Evolutionary conservation across 2,329 filamentous ascomycete species (phyloP).

Genomic region (Diaporthe capsici): DNA sequence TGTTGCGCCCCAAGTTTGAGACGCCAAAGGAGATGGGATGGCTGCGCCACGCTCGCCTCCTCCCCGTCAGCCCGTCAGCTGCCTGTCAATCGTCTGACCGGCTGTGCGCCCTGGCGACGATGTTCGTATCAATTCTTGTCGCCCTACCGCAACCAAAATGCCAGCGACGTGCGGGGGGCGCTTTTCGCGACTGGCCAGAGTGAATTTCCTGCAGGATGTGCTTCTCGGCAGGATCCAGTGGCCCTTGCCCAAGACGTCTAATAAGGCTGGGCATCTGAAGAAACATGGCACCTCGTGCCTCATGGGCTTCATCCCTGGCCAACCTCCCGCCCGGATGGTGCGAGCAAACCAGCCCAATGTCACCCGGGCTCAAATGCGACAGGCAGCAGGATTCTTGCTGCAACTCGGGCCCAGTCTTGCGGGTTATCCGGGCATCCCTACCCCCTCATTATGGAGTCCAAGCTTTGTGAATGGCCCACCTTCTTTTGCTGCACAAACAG

Average conservation of each 20-base stretch:
- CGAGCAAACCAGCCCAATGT: neutral
- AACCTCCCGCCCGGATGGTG: neutral
- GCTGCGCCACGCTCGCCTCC: constrained; percentile 27
- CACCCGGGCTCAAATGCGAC: constrained; percentile 5
- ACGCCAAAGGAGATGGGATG: constrained; percentile 28
- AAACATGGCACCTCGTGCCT: constrained; percentile 26
- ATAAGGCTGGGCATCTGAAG: constrained; percentile 27
- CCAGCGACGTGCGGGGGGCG: neutral
- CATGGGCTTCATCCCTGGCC: neutral
- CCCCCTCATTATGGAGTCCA: constrained; percentile 16
- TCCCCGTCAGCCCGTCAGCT: constrained; percentile 14
- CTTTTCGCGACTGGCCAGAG: constrained; percentile 29
- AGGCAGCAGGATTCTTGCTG: constrained; percentile 24
- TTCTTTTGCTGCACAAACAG: constrained; percentile 1
- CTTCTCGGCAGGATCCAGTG: constrained; percentile 9
- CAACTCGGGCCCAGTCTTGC: neutral
- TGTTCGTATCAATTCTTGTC: constrained; percentile 27
- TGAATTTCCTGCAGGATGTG: constrained; percentile 2
- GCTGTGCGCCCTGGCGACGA: constrained; percentile 23
- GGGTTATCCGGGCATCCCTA: constrained; percentile 14
- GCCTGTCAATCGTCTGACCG: constrained; percentile 28
- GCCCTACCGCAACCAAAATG: constrained; percentile 19
- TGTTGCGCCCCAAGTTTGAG: constrained; percentile 20
- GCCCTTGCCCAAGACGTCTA: constrained; percentile 23
- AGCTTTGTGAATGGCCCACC: neutral